Evolutionary conservation across 345 rosid genomes (phyloP).

Genomic region (Dovyalis caffra): DNA sequence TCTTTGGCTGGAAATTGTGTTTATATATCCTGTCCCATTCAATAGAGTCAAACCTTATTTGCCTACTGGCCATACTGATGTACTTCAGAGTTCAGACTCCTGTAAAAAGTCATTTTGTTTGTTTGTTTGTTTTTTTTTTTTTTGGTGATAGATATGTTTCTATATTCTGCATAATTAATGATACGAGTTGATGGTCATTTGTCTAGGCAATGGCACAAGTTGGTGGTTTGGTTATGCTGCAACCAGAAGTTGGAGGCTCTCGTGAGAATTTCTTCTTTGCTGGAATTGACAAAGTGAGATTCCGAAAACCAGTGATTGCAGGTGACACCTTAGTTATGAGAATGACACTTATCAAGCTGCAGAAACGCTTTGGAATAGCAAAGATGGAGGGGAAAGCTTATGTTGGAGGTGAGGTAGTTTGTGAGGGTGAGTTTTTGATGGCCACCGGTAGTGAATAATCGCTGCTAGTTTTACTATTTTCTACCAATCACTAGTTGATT

Average conservation of each 20-base stretch:
- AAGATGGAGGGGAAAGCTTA: constrained; percentile 99
- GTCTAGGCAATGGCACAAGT: constrained; percentile 95
- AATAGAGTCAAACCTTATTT: background rate
- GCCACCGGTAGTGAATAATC: constrained; percentile 57
- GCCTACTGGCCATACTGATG: background rate
- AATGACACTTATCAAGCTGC: constrained; percentile 83
- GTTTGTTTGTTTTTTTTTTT: too few species aligned
- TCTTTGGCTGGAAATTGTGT: background rate
- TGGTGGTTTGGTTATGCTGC: constrained; percentile 89
- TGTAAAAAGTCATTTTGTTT: too few species aligned
- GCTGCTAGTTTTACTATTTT: constrained; percentile 5
- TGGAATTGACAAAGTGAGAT: constrained; percentile 89
- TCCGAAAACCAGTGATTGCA: constrained; percentile 93
- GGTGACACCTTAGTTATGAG: constrained; percentile 98
- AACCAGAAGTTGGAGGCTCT: constrained; percentile 89
- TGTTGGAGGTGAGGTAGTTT: constrained; percentile 74
- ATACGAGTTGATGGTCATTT: background rate
- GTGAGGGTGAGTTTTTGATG: constrained; percentile 96
- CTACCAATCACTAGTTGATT: background rate
- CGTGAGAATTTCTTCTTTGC: constrained; percentile 82
- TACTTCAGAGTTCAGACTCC: background rate
- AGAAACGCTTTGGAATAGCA: constrained; percentile 86
- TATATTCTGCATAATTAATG: background rate
- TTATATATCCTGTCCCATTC: background rate
- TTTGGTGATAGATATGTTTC: too few species aligned